Conservation (phyloP, 164 flowering plant genomes). For the Kalanchoe fedtschenkoi region DNA sequence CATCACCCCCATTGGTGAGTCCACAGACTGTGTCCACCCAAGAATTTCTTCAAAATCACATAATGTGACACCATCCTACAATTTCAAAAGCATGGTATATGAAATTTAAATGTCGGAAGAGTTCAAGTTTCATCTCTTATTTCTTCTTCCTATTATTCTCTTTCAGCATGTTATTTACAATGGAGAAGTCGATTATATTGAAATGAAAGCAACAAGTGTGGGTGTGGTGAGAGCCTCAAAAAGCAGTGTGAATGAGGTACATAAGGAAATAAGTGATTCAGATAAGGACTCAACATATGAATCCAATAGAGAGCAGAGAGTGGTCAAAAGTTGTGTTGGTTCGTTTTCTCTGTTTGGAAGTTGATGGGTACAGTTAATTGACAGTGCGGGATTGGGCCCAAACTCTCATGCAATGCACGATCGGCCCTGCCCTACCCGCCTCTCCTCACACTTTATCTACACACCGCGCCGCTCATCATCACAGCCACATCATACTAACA, state of each 20-base stretch:
- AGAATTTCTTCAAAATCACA: too few relatives aligned
- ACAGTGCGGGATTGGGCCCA: slow-evolving; percentile 21
- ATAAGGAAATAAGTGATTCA: neutral
- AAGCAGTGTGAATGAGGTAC: neutral
- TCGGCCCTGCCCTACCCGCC: slow-evolving; percentile 39
- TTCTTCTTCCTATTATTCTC: too few relatives aligned
- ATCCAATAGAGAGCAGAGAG: slow-evolving; percentile 6
- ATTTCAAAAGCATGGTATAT: too few relatives aligned
- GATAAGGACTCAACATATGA: slow-evolving; percentile 1
- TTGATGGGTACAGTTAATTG: slow-evolving; percentile 1
- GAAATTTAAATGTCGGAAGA: too few relatives aligned
- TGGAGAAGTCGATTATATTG: too few relatives aligned
- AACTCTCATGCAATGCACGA: slow-evolving; percentile 41
- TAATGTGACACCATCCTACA: too few relatives aligned
- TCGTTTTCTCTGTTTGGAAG: neutral
- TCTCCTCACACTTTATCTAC: neutral
- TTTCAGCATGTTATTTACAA: too few relatives aligned
- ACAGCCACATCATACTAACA: neutral
- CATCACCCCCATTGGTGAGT: too few relatives aligned
- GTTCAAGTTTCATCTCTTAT: too few relatives aligned
- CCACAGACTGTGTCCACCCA: too few relatives aligned
- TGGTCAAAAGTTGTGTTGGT: slow-evolving; percentile 2
- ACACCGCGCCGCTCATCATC: neutral
- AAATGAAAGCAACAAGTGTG: neutral
- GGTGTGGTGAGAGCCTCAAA: too few relatives aligned